Evolutionary conservation across 2,329 filamentous ascomycete species (phyloP).

Genomic region (Beauveria sp.): DNA sequence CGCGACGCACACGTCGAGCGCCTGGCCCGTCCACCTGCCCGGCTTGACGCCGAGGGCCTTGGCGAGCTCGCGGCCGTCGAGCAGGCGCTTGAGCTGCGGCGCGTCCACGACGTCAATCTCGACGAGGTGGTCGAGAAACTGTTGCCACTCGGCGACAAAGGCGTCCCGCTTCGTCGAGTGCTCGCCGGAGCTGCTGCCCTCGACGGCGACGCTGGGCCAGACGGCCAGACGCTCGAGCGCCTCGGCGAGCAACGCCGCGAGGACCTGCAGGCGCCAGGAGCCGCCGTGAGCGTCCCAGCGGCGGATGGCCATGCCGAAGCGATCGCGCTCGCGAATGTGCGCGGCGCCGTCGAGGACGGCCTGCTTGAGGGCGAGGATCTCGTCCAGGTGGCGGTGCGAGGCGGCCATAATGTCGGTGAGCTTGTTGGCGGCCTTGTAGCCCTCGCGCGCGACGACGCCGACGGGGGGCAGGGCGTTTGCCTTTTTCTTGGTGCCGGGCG

Average conservation of each 20-base stretch:
- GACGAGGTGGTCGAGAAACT: conserved; percentile 47
- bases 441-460: conserved; percentile 57
- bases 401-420: conserved; percentile 59
- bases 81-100: conserved; percentile 50
- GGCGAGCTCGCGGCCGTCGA: conserved; percentile 70
- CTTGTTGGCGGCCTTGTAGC: conserved; percentile 73
- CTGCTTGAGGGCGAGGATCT: conserved; percentile 57
- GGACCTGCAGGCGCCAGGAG: conserved; percentile 63
- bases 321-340: conserved; percentile 48
- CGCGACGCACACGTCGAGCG: conserved; percentile 70
- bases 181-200: not conserved
- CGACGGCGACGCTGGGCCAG: conserved; percentile 19
- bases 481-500: conserved; percentile 39
- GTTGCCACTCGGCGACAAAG: conserved; percentile 44
- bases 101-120: conserved; percentile 50
- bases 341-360: conserved; percentile 39
- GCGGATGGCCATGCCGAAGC: conserved; percentile 66
- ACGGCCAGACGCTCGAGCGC: conserved; percentile 34
- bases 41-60: conserved; percentile 61
- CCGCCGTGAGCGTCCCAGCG: conserved; percentile 55
- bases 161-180: conserved; percentile 32
- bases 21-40: conserved; percentile 76
- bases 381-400: conserved; percentile 51
- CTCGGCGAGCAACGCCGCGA: conserved; percentile 62
- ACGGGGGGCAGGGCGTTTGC: conserved; percentile 41